Evolutionary conservation across 73 alveolate genomes (phyloP), one percentile per base, ranked within the genome.

Genomic region (Stentor coeruleus): DNA sequence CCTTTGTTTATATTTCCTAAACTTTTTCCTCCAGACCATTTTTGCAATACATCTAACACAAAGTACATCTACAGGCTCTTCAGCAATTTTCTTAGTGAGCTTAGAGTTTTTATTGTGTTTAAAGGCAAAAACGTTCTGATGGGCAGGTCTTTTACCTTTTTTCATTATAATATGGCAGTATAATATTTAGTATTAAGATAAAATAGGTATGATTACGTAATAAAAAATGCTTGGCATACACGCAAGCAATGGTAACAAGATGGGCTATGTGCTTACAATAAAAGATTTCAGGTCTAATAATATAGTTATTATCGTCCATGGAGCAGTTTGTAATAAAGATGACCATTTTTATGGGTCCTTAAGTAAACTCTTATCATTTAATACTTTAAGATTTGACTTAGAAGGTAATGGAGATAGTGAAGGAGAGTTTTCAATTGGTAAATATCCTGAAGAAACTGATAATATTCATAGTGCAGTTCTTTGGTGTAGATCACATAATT

Each of bases 11-110:
- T 87, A 93, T 83, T 93, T 93, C 55, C 90, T 81, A 80, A 40
- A 93, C 74, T 87, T 83, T 4, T 87, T 86, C 88, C 89, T 93
- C 96, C 98, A 93, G 73, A 86, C 59, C 59, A 93, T 42, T 30
- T 84, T 90, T 20, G 85, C 92, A 49, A 81, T 81, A 82, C 98
- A 93, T 81, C 98, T 75, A 28, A 77, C 83, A 82, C 98, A 93
- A 39, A 93, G 88, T 57, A 77, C 83, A 74, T 90, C 95, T 39
- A 93, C 77, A 3, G 98, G 98, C 38, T 92, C 74, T 72, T 87
- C 81, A 58, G 74, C 40, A 30, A 88, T 87, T 85, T 89, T 90
- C 73, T 93, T 86, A 0, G 93, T 90, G 49, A 84, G 60, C 81
- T 85, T 81, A 35, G 94, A 84, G 58, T 89, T 87, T 88, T 90